These are phyloP conservation scores for Nigrograna mackinnonii DNA, from an alignment of 2,329 filamentous ascomycete genomes.

Conservation along the genomic window DNA sequence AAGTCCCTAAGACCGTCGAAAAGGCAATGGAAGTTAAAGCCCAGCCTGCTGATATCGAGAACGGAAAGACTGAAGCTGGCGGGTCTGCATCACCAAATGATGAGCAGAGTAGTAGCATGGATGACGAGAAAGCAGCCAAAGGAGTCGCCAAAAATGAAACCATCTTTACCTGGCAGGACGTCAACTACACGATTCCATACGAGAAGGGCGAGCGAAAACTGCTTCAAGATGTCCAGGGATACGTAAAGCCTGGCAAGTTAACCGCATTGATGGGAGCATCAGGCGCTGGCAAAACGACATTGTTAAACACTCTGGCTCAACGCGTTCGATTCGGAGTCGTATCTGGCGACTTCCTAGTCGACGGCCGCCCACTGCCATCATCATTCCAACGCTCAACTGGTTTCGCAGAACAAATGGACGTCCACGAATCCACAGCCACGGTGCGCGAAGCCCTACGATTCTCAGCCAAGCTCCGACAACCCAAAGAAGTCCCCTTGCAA, in stretches of 20 bases:
- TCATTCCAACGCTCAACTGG: conserved; percentile 81
- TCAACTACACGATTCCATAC: conserved; percentile 74
- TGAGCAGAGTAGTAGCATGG: conserved; percentile 22
- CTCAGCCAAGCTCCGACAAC: conserved; percentile 65
- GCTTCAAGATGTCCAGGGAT: conserved; percentile 70
- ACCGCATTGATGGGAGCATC: conserved; percentile 78
- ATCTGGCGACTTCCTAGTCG: conserved; percentile 49
- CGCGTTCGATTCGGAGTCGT: conserved; percentile 51
- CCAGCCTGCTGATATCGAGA: conserved; percentile 56
- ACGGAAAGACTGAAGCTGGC: conserved; percentile 38
- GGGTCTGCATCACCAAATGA: conserved; percentile 23
- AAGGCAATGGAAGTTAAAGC: conserved; percentile 59
- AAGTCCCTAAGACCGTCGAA: conserved; percentile 63
- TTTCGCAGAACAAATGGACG: conserved; percentile 70
- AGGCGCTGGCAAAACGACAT: conserved; percentile 49
- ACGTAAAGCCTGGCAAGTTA: conserved; percentile 88
- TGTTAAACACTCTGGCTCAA: conserved; percentile 43
- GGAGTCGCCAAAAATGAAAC: conserved; percentile 64
- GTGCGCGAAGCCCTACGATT: conserved; percentile 68
- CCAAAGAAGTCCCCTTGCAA: conserved; percentile 57
- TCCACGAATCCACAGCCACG: conserved; percentile 65
- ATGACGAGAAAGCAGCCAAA: conserved; percentile 40
- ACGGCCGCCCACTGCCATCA: conserved; percentile 52
- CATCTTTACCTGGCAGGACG: conserved; percentile 77
- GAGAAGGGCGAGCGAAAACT: conserved; percentile 50